These are phyloP conservation scores for Cryptococcus sp. DNA, from an alignment of 1,284 basidiomycete genomes.

Conservation along the genomic window DNA sequence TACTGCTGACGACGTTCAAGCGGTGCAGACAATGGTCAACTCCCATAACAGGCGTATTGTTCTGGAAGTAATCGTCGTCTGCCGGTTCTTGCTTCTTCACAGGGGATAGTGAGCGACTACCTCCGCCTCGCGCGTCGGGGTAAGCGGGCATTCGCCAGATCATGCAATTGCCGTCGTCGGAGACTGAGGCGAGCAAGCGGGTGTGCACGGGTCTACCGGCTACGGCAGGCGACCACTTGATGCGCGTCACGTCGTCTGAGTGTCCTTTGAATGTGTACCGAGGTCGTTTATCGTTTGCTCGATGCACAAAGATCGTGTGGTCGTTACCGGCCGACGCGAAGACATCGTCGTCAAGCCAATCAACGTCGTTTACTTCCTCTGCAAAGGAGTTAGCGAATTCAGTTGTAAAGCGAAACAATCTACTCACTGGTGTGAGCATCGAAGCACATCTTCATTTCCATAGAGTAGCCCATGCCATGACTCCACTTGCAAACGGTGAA, in stretches of 20 bases:
- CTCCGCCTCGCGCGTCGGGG: slow-evolving; percentile 20
- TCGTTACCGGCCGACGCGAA: slow-evolving; percentile 49
- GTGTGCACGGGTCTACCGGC: slow-evolving; percentile 2
- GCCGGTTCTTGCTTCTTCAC: slow-evolving; percentile 15
- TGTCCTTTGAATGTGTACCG: slow-evolving; percentile 46
- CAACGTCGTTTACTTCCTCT: slow-evolving; percentile 51
- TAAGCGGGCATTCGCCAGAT: slow-evolving; percentile 45
- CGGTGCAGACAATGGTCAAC: slow-evolving; percentile 37
- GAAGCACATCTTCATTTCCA: slow-evolving; percentile 32
- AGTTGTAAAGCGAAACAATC: background rate
- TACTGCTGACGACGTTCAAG: slow-evolving; percentile 37
- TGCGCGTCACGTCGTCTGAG: slow-evolving; percentile 44
- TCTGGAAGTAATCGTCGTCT: slow-evolving; percentile 29
- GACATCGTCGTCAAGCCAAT: slow-evolving; percentile 50
- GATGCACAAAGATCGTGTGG: slow-evolving; percentile 43
- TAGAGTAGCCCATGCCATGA: slow-evolving; percentile 21
- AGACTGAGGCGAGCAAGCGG: slow-evolving; percentile 41
- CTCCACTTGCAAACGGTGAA: slow-evolving; percentile 33
- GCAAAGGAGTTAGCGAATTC: slow-evolving; percentile 4
- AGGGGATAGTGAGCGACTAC: slow-evolving; percentile 13
- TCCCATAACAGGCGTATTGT: slow-evolving; percentile 21
- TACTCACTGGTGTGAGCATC: slow-evolving; percentile 42
- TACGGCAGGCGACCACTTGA: slow-evolving; percentile 41
- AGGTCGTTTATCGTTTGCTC: slow-evolving; percentile 37
- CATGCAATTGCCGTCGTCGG: slow-evolving; percentile 45